A percentile compares a stretch with the other conserved stretches of the same genome.
Evolutionary conservation across 73 alveolate genomes (phyloP).

Genomic region (Paramecium tetraurelia): DNA sequence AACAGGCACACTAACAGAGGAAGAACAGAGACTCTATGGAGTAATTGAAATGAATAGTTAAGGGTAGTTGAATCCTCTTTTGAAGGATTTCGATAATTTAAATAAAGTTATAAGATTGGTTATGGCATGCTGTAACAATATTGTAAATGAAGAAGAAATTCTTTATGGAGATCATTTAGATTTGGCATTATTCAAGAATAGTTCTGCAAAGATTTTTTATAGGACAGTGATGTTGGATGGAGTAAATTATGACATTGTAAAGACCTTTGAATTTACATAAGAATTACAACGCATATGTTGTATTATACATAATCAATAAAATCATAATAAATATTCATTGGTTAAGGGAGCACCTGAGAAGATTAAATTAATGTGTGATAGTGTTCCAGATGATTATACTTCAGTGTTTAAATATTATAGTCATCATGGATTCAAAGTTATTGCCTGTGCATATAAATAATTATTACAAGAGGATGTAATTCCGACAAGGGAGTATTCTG

Average conservation of each 20-base stretch:
- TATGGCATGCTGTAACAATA: slow-evolving; percentile 1
- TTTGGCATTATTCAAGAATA: not conserved
- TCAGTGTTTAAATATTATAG: not conserved
- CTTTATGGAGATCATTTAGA: slow-evolving; percentile 14
- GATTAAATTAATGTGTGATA: not conserved
- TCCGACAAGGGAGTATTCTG: not conserved
- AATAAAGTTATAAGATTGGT: not conserved
- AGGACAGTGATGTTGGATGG: not conserved
- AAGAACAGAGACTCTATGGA: not conserved
- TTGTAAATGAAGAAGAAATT: not conserved
- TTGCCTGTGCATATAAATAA: slow-evolving; percentile 48
- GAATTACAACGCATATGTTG: not conserved
- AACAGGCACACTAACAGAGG: slow-evolving; percentile 34
- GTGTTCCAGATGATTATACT: not conserved
- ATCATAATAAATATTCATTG: not conserved
- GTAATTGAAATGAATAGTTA: not conserved
- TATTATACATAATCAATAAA: not conserved
- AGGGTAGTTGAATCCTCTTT: not conserved
- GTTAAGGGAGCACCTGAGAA: slow-evolving; percentile 22
- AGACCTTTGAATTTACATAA: not conserved
- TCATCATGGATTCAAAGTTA: slow-evolving; percentile 12
- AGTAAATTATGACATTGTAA: not conserved
- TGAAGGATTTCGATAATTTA: not conserved
- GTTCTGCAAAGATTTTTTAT: not conserved
- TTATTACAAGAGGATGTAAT: not conserved